Evolutionary conservation across 176 grass and related monocot species (phyloP).

Genomic region (Bolboschoenus planiculmis): DNA sequence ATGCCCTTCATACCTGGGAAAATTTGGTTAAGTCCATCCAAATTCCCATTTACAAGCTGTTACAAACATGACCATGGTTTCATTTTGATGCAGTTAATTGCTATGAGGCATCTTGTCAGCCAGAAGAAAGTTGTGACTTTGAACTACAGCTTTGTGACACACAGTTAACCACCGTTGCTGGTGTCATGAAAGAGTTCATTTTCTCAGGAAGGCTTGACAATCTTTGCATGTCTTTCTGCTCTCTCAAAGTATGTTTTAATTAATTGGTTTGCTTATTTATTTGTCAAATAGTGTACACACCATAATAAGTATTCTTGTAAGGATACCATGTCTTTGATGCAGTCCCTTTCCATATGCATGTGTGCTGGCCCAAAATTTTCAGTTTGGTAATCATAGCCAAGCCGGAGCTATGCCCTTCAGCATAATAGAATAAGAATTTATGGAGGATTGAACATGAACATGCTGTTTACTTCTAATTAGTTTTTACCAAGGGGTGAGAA

Average conservation of each 20-base stretch:
- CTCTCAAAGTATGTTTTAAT: constrained; percentile 52
- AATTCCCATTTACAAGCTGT: not conserved
- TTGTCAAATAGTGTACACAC: not conserved
- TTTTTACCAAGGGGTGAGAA: not conserved
- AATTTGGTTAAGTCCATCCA: not conserved
- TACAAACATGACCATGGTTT: not conserved
- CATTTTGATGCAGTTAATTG: constrained; percentile 57
- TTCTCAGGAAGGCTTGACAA: constrained; percentile 98
- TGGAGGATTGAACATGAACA: not conserved
- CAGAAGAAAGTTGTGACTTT: constrained; percentile 81
- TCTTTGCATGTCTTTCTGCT: constrained; percentile 99
- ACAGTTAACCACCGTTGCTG: constrained; percentile 68
- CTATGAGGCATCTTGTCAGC: constrained; percentile 60
- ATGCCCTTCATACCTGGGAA: not conserved
- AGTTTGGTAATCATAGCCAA: not conserved
- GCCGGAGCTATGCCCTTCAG: not conserved
- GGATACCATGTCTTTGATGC: not conserved
- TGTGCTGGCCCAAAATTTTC: no score
- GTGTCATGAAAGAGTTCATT: constrained; percentile 90
- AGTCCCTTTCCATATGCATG: not conserved
- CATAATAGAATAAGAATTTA: no score
- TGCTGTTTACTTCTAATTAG: not conserved
- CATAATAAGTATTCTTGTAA: not conserved
- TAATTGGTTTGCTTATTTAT: not conserved
- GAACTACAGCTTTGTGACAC: constrained; percentile 96